Evolutionary conservation across 1,284 basidiomycete genomes (phyloP).

Genomic region (Puccinia horiana): DNA sequence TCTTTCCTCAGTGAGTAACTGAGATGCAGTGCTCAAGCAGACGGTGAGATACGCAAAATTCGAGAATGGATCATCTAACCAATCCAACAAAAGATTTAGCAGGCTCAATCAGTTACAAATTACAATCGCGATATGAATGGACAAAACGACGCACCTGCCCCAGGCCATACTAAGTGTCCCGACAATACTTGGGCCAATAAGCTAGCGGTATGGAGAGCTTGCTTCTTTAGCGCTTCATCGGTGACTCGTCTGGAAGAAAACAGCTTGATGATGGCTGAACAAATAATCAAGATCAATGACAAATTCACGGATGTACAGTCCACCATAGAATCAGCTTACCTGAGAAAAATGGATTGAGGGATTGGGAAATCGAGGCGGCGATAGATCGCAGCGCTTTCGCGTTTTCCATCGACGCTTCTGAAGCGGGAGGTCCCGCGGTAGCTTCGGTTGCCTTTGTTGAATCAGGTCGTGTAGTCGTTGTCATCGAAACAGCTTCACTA

Average conservation of each 20-base stretch:
- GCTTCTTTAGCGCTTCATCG: slow-evolving; percentile 75
- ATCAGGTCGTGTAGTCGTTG: slow-evolving; percentile 63
- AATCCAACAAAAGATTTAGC: slow-evolving; percentile 58
- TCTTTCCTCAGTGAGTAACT: slow-evolving; percentile 73
- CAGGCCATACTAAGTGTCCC: slow-evolving; percentile 68
- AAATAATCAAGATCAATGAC: slow-evolving; percentile 20
- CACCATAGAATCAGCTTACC: slow-evolving; percentile 63
- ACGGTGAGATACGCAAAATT: slow-evolving; percentile 64
- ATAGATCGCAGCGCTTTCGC: slow-evolving; percentile 78
- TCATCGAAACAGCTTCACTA: slow-evolving; percentile 10
- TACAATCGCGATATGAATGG: slow-evolving; percentile 30
- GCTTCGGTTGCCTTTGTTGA: slow-evolving; percentile 51
- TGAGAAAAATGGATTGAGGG: slow-evolving; percentile 83
- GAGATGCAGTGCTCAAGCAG: slow-evolving; percentile 71
- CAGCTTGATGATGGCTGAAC: slow-evolving; percentile 77
- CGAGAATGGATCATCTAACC: slow-evolving; percentile 53
- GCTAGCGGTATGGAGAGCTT: slow-evolving; percentile 71
- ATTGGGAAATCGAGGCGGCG: slow-evolving; percentile 74
- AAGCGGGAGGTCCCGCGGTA: not conserved
- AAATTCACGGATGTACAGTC: not conserved
- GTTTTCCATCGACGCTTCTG: slow-evolving; percentile 61
- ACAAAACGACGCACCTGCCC: slow-evolving; percentile 62
- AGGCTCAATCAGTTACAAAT: slow-evolving; percentile 14
- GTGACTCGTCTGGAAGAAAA: slow-evolving; percentile 74
- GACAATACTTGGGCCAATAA: slow-evolving; percentile 73